These are phyloP conservation scores for Phytophthora macrochlamydospora DNA, from an alignment of 352 stramenopile genomes.

Conservation along the genomic window DNA sequence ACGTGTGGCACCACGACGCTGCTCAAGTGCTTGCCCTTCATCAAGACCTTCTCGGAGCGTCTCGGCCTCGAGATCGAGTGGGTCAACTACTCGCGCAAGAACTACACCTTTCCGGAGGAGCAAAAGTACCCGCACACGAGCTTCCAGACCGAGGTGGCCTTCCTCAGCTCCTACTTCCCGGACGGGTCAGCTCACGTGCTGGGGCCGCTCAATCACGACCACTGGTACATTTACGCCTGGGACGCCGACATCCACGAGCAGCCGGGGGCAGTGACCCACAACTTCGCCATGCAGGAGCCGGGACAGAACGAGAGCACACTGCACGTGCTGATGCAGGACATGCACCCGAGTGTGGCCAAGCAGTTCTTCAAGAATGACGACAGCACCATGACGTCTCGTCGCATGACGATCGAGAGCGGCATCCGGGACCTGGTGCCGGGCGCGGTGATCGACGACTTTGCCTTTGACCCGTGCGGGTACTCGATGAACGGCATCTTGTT, in stretches of 20 bases:
- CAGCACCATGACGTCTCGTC: conserved; percentile 69
- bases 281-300: conserved; percentile 19
- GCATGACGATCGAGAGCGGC: conserved; percentile 94
- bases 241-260: conserved; percentile 89
- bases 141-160: conserved; percentile 97
- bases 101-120: conserved; percentile 98
- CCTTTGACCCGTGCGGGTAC: conserved; percentile 99
- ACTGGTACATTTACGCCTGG: conserved; percentile 99
- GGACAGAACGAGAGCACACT: conserved; percentile 69
- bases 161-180: conserved; percentile 92
- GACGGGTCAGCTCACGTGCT: conserved; percentile 86
- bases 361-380: conserved; percentile 88
- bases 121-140: conserved; percentile 97
- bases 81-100: conserved; percentile 99
- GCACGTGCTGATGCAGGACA: conserved; percentile 89
- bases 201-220: conserved; percentile 96
- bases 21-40: conserved; percentile 90
- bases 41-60: conserved; percentile 81
- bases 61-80: conserved; percentile 97
- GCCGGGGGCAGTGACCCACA: conserved; percentile 14
- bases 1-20: conserved; percentile 99
- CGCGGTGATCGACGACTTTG: conserved; percentile 95
- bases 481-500: conserved; percentile 99
- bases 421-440: conserved; percentile 96
- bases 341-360: conserved; percentile 79